Evolutionary conservation across 805 yeast genomes (phyloP).

Genomic region (Vanderwaltozyma verrucispora): DNA sequence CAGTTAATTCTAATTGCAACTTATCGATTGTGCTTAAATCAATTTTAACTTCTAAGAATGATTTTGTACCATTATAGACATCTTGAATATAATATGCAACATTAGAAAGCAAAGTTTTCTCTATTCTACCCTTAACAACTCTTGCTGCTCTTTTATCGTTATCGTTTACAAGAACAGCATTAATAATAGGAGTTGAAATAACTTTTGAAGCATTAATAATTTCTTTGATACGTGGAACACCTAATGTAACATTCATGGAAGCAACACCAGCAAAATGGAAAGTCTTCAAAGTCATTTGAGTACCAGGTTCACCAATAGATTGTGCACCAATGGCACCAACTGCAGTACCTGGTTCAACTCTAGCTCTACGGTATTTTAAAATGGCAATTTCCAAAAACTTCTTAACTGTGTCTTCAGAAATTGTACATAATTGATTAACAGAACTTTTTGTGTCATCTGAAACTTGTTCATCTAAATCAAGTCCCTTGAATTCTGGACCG

Average conservation of each 20-base stretch:
- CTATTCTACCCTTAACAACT: slow-evolving; percentile 95
- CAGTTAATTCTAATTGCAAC: slow-evolving; percentile 77
- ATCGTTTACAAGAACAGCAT: slow-evolving; percentile 85
- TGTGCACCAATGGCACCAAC: slow-evolving; percentile 99
- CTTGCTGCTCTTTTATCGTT: slow-evolving; percentile 96
- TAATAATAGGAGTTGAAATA: slow-evolving; percentile 93
- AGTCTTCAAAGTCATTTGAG: slow-evolving; percentile 93
- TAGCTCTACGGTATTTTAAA: slow-evolving; percentile 73
- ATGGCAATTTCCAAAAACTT: slow-evolving; percentile 70
- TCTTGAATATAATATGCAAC: slow-evolving; percentile 87
- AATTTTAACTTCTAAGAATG: slow-evolving; percentile 70
- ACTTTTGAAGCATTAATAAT: slow-evolving; percentile 94
- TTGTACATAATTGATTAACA: slow-evolving; percentile 55
- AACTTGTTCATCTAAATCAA: slow-evolving; percentile 31
- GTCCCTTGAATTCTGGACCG: slow-evolving; percentile 34
- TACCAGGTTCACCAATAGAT: slow-evolving; percentile 98
- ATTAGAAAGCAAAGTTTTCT: slow-evolving; percentile 80
- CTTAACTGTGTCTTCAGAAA: slow-evolving; percentile 48
- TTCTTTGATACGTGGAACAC: slow-evolving; percentile 99
- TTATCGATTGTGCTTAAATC: slow-evolving; percentile 80
- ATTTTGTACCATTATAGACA: slow-evolving; percentile 71
- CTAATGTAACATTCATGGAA: slow-evolving; percentile 95
- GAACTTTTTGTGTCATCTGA: slow-evolving; percentile 34
- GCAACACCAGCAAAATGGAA: slow-evolving; percentile 99
- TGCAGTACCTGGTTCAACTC: slow-evolving; percentile 98